Evolutionary conservation across 257 asterid genomes (phyloP).

Genomic region (Ilex asprella): DNA sequence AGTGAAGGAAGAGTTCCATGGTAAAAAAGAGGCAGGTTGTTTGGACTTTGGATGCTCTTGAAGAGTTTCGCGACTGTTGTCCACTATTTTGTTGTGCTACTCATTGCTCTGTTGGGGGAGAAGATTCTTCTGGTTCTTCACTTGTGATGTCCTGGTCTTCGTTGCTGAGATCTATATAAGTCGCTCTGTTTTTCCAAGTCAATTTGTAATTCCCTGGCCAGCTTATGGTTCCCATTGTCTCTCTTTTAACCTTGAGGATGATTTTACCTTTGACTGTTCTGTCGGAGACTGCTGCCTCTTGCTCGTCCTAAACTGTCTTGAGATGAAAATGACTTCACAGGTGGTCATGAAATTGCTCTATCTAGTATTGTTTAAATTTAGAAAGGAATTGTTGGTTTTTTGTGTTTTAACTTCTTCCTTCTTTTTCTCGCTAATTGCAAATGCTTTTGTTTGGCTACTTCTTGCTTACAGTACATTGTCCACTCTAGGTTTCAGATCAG

Average conservation of each 20-base stretch:
- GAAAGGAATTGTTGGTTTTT: too few species aligned
- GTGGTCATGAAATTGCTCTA: too few species aligned
- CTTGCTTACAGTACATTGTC: too few species aligned
- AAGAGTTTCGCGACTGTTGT: slow-evolving; percentile 26
- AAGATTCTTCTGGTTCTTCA: slow-evolving; percentile 17
- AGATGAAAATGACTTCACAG: neutral
- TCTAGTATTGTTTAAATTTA: too few species aligned
- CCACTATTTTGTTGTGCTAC: slow-evolving; percentile 26
- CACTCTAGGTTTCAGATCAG: too few species aligned
- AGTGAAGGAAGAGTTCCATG: slow-evolving; percentile 29
- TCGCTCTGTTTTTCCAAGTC: slow-evolving; percentile 7
- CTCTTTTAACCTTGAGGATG: slow-evolving; percentile 3
- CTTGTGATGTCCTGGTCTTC: slow-evolving; percentile 10
- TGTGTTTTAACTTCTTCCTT: too few species aligned
- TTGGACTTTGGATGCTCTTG: slow-evolving; percentile 20
- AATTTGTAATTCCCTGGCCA: slow-evolving; percentile 3
- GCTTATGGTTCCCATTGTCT: slow-evolving; percentile 14
- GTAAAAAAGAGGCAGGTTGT: slow-evolving; percentile 21
- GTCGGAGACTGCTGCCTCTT: slow-evolving; percentile 18
- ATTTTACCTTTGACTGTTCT: neutral
- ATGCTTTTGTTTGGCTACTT: too few species aligned
- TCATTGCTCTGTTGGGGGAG: slow-evolving; percentile 13
- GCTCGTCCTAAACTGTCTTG: slow-evolving; percentile 7
- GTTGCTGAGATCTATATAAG: slow-evolving; percentile 9
- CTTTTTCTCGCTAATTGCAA: too few species aligned